Conservation (phyloP, 2,329 filamentous ascomycete species). For the Pezicula neosporulosa region DNA sequence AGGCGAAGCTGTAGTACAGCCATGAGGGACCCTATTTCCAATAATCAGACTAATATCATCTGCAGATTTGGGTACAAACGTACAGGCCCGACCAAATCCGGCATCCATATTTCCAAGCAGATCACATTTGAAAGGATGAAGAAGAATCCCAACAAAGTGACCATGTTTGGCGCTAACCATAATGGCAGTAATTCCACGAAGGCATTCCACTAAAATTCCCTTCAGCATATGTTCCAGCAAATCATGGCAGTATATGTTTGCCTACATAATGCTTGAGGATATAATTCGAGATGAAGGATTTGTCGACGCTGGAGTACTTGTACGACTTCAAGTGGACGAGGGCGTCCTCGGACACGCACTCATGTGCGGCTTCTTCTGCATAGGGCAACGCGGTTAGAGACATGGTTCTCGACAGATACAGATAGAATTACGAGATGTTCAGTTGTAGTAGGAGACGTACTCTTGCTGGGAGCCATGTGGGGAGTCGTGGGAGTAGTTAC, state of each 20-base stretch:
- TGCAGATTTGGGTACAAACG: conserved; percentile 28
- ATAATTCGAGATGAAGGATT: conserved; percentile 89
- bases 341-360: conserved; percentile 84
- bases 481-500: conserved; percentile 24
- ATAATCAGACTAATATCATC: not conserved
- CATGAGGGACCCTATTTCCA: conserved; percentile 72
- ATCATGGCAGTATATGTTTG: conserved; percentile 20
- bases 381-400: conserved; percentile 1
- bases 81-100: conserved; percentile 87
- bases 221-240: conserved; percentile 14
- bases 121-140: conserved; percentile 84
- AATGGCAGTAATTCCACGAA: conserved; percentile 87
- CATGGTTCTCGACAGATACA: not conserved
- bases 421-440: not conserved
- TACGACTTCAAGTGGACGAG: conserved; percentile 89
- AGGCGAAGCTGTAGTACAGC: conserved; percentile 94
- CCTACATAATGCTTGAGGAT: conserved; percentile 93
- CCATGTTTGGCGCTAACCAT: conserved; percentile 98
- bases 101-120: conserved; percentile 74
- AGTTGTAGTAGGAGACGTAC: conserved; percentile 22
- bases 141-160: conserved; percentile 90
- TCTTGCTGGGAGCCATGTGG: conserved; percentile 36
- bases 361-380: conserved; percentile 54
- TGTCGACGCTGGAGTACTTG: conserved; percentile 97
- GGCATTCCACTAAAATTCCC: conserved; percentile 77